Percentiles rank a stretch among this genome's conserved stretches.
These are phyloP conservation scores for Epichloe sibirici DNA, from an alignment of 2,329 filamentous ascomycete genomes.

Conservation along the genomic window DNA sequence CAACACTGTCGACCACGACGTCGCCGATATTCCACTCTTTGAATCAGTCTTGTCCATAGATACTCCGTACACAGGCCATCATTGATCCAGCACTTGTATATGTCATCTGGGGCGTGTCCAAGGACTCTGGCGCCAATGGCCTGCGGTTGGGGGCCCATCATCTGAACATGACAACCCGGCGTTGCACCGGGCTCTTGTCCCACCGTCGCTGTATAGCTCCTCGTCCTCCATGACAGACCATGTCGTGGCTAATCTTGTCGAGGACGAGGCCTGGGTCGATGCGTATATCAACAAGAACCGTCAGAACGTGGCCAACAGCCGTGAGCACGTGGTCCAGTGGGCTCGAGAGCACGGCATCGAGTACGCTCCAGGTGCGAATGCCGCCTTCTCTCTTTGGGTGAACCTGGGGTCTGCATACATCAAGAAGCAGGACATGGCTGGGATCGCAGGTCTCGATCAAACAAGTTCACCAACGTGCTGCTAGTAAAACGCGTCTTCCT, in stretches of 20 bases:
- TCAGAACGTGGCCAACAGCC: constrained; percentile 24
- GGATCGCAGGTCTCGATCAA: constrained; percentile 13
- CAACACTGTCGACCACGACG: constrained; percentile 20
- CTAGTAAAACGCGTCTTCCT: constrained; percentile 22
- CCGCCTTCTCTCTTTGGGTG: constrained; percentile 44
- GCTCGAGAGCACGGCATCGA: constrained; percentile 28
- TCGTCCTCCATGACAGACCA: constrained; percentile 31
- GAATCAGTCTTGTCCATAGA: constrained; percentile 34
- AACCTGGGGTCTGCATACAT: constrained; percentile 27
- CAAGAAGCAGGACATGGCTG: constrained; percentile 1
- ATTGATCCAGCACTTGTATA: constrained; percentile 40
- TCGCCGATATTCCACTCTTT: constrained; percentile 22
- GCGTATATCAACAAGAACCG: constrained; percentile 32
- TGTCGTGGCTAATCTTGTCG: constrained; percentile 27
- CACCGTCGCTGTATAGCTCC: constrained; percentile 1
- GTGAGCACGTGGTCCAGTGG: constrained; percentile 24
- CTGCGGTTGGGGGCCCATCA: constrained; percentile 37
- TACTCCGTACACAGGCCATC: constrained; percentile 16
- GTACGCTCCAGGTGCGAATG: constrained; percentile 35
- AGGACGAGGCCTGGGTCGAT: constrained; percentile 30
- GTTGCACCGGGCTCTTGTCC: constrained; percentile 24
- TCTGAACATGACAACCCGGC: constrained; percentile 31
- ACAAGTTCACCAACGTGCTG: constrained; percentile 16
- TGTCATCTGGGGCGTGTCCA: constrained; percentile 33
- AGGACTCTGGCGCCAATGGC: constrained; percentile 46